These are phyloP conservation scores for Musa itinerans DNA, from an alignment of 176 grass and related monocot species.

Conservation along the genomic window DNA sequence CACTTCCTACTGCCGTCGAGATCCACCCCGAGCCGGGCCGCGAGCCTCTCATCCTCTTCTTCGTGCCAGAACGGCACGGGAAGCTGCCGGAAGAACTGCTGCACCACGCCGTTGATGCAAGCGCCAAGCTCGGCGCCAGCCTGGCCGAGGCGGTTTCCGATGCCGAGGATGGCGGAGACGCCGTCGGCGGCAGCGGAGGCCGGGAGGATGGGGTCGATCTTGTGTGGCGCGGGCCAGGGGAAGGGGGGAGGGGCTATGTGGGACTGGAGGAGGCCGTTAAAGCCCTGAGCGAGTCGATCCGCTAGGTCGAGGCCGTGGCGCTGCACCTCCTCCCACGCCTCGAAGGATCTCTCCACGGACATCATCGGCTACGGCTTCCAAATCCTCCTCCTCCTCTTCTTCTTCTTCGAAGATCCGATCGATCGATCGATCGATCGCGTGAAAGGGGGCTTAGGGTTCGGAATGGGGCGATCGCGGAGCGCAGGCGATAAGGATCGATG, in stretches of 20 bases:
- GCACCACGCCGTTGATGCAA: constrained; percentile 63
- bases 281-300: constrained; percentile 72
- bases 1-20: constrained; percentile 9
- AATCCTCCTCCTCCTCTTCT: neutral
- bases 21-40: constrained; percentile 5
- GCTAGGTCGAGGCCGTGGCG: constrained; percentile 85
- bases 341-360: constrained; percentile 69
- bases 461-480: neutral
- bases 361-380: neutral
- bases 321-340: constrained; percentile 88
- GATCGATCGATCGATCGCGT: neutral
- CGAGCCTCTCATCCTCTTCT: constrained; percentile 30
- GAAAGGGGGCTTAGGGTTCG: neutral
- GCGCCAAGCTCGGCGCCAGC: constrained; percentile 61
- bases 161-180: constrained; percentile 55
- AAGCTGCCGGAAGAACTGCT: constrained; percentile 53
- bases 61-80: constrained; percentile 43
- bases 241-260: constrained; percentile 36
- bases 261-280: constrained; percentile 67
- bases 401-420: neutral
- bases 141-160: constrained; percentile 72
- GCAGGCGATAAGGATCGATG: neutral
- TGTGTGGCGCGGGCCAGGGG: constrained; percentile 45
- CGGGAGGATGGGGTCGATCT: constrained; percentile 44
- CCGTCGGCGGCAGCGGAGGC: constrained; percentile 25